Conservation (phyloP, 2,329 filamentous ascomycete species). For the Pestalotiopsis sp. region DNA sequence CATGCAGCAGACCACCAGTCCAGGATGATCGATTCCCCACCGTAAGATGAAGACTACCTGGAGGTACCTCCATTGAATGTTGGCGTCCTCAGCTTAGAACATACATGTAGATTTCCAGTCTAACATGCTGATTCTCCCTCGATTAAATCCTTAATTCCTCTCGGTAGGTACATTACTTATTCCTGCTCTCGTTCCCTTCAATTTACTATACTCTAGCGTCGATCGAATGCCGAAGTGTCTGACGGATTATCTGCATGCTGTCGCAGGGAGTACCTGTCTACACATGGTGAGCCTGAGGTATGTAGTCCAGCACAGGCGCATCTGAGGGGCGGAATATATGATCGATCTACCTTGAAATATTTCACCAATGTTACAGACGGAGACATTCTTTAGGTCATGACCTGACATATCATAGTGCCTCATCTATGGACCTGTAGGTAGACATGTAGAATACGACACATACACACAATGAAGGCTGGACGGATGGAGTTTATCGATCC, state of each 20-base stretch:
- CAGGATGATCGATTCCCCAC: neutral
- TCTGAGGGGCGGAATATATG: neutral
- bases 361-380: neutral
- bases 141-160: neutral
- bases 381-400: neutral
- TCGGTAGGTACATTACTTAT: neutral
- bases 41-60: neutral
- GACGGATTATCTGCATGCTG: neutral
- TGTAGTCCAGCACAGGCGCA: neutral
- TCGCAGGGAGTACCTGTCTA: neutral
- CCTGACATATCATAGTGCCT: neutral
- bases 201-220: neutral
- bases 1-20: neutral
- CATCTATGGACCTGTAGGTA: neutral
- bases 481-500: constrained; percentile 1
- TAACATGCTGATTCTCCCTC: no score
- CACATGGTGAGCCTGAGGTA: neutral
- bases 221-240: neutral
- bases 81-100: no score
- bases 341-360: neutral
- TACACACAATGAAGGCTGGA: neutral
- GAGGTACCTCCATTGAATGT: no score
- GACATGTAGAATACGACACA: neutral
- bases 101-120: no score
- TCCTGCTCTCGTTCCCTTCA: neutral